A percentile compares a stretch with the other conserved stretches of the same genome.
These are phyloP conservation scores for Parachaetomium inaequale DNA, from an alignment of 495 filamentous ascomycete genomes.

Conservation along the genomic window DNA sequence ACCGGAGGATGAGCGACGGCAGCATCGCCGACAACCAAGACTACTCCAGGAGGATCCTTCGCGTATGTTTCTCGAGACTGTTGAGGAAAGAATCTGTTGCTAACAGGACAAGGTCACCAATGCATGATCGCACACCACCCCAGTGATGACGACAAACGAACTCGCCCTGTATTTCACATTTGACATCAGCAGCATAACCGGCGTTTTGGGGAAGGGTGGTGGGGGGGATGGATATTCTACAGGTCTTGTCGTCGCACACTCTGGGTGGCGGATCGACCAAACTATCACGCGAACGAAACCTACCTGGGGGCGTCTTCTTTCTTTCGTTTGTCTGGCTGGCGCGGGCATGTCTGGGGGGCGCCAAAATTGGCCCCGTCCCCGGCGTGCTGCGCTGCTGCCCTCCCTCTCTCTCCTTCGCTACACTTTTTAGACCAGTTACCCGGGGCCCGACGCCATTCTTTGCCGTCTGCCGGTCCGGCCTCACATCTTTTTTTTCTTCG, in stretches of 20 bases:
- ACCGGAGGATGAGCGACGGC: conserved; percentile 87
- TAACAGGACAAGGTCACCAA: conserved; percentile 52
- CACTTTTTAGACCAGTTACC: conserved; percentile 15
- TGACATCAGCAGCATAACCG: conserved; percentile 48
- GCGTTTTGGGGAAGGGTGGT: conserved; percentile 41
- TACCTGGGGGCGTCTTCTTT: background rate
- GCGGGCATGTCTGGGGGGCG: conserved; percentile 1
- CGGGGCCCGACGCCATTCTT: conserved; percentile 4
- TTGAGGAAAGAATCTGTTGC: conserved; percentile 14
- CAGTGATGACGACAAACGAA: conserved; percentile 47
- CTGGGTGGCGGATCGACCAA: conserved; percentile 39
- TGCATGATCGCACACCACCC: conserved; percentile 41
- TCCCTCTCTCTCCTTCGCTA: conserved; percentile 8
- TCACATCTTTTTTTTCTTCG: background rate
- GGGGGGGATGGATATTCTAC: conserved; percentile 25
- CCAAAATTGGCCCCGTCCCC: background rate
- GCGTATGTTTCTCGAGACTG: conserved; percentile 52
- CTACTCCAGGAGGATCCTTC: conserved; percentile 91
- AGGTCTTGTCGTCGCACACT: conserved; percentile 36
- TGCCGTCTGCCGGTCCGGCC: background rate
- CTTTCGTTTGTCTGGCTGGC: conserved; percentile 8
- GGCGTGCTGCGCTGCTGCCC: background rate
- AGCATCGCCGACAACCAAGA: conserved; percentile 98
- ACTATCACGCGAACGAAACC: conserved; percentile 22
- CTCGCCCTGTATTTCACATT: conserved; percentile 49